These are phyloP conservation scores for Globisporangium middletonii DNA, from an alignment of 352 stramenopile species.

Conservation along the genomic window DNA sequence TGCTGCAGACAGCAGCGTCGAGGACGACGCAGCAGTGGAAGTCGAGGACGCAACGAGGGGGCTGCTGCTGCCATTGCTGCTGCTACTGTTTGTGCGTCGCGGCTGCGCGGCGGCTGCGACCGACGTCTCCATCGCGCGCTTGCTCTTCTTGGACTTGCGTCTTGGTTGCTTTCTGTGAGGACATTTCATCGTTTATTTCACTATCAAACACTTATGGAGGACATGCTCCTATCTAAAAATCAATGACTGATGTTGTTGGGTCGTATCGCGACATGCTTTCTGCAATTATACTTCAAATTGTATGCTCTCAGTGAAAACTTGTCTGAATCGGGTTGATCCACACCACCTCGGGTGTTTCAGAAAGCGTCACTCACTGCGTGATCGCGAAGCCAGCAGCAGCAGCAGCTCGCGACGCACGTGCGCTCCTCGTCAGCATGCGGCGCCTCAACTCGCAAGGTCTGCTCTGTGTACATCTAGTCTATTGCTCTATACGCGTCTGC, in stretches of 20 bases:
- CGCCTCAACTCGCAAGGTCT: slow-evolving; percentile 51
- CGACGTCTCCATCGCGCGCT: not conserved
- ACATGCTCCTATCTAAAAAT: too few species aligned
- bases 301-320: not conserved
- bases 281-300: not conserved
- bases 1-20: too few species aligned
- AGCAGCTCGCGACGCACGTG: not conserved
- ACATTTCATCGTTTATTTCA: not conserved
- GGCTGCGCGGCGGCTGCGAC: not conserved
- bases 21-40: not conserved
- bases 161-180: too few species aligned
- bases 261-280: not conserved
- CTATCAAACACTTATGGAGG: too few species aligned
- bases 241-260: not conserved
- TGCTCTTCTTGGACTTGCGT: not conserved
- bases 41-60: not conserved
- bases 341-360: not conserved
- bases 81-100: not conserved
- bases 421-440: slow-evolving; percentile 23
- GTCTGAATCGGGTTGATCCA: not conserved
- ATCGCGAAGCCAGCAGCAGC: not conserved
- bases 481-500: too few species aligned
- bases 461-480: not conserved
- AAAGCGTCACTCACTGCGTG: slow-evolving; percentile 3
- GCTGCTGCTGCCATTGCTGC: not conserved